These are phyloP conservation scores for Euphrasia arctica DNA, from an alignment of 305 asterid species.

Conservation along the genomic window DNA sequence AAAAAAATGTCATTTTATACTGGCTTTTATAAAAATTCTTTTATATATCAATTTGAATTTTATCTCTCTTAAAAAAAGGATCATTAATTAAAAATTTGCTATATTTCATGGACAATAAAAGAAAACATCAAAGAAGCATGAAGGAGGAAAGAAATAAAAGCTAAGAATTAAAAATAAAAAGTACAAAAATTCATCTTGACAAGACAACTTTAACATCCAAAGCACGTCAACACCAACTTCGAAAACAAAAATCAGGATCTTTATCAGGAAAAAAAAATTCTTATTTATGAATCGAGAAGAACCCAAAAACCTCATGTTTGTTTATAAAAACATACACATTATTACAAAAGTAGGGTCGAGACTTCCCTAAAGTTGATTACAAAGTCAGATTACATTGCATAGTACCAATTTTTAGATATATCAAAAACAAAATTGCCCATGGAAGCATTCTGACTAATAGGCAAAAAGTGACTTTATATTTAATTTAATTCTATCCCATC, in stretches of 20 bases:
- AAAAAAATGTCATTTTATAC: no score
- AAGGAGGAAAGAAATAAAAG: constrained; percentile 14
- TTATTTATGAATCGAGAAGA: constrained; percentile 7
- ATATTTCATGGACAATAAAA: constrained; percentile 14
- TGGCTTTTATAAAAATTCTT: no score
- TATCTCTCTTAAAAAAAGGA: constrained; percentile 12
- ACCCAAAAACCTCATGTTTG: constrained; percentile 1
- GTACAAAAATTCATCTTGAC: constrained; percentile 11
- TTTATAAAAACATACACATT: no score
- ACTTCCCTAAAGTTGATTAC: background rate
- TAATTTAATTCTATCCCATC: background rate
- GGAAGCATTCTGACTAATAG: background rate
- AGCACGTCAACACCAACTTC: constrained; percentile 18
- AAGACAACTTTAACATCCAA: constrained; percentile 6
- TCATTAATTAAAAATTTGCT: constrained; percentile 17
- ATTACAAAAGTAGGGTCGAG: no score
- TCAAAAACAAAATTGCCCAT: background rate
- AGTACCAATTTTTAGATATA: background rate
- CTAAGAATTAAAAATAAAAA: background rate
- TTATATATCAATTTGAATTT: no score
- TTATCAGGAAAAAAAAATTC: constrained; percentile 4
- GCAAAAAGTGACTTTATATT: background rate
- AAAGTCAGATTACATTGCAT: background rate
- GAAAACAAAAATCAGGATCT: constrained; percentile 16
- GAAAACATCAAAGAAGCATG: constrained; percentile 16